Evolutionary conservation across 352 stramenopile species (phyloP).

Genomic region (Pythium monospermum): DNA sequence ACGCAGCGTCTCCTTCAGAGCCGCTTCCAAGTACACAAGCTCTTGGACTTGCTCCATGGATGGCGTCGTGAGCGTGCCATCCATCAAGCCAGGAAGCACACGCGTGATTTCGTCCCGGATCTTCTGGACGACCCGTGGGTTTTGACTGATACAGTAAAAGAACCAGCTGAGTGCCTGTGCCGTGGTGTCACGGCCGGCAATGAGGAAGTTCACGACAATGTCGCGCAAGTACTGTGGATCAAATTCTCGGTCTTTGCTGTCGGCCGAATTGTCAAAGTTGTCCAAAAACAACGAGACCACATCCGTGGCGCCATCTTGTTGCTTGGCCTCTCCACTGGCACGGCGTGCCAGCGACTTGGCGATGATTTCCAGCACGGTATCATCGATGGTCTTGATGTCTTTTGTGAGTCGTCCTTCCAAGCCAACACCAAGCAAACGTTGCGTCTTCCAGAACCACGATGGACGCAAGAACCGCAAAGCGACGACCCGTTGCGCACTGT

Average conservation of each 20-base stretch:
- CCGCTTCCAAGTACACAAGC: conserved; percentile 43
- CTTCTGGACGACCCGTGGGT: conserved; percentile 40
- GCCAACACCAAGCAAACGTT: conserved; percentile 35
- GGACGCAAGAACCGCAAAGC: conserved; percentile 36
- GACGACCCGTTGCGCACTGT: conserved; percentile 17
- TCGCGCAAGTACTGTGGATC: conserved; percentile 51
- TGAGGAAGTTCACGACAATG: conserved; percentile 77
- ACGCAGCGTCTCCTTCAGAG: conserved; percentile 35
- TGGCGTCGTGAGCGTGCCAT: conserved; percentile 6
- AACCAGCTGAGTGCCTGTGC: conserved; percentile 72
- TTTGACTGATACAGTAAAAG: conserved; percentile 48
- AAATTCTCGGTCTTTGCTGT: conserved; percentile 19
- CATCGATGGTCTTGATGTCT: conserved; percentile 26
- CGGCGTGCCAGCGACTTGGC: conserved; percentile 13
- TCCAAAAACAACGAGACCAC: conserved; percentile 51
- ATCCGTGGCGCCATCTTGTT: conserved; percentile 17
- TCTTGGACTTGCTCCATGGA: conserved; percentile 40
- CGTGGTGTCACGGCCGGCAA: conserved; percentile 76
- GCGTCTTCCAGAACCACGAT: conserved; percentile 33
- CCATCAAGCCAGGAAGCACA: conserved; percentile 19
- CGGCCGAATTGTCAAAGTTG: conserved; percentile 8
- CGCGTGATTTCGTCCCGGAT: conserved; percentile 38
- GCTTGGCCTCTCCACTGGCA: neutral
- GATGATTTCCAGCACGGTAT: conserved; percentile 33
- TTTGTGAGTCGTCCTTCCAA: conserved; percentile 30